phyloP scores from a whole-genome alignment of 2,329 filamentous ascomycete genomes.

The Ilyonectria destructans region DNA sequence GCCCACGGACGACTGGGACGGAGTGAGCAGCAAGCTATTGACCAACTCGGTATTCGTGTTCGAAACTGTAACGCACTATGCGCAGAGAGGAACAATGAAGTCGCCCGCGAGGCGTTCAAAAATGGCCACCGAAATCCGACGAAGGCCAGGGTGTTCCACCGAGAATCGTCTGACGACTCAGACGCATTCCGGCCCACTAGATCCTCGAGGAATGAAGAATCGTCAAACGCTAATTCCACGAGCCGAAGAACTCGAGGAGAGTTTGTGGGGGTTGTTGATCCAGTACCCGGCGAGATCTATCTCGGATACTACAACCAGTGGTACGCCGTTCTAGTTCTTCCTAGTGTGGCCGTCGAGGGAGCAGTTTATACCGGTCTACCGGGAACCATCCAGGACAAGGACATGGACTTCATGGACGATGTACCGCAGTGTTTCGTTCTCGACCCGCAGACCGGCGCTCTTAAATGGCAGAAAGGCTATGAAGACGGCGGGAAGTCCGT shows the following conservation, averaged over 20 bases:
- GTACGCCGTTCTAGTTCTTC: slow-evolving; percentile 23
- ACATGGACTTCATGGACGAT: slow-evolving; percentile 11
- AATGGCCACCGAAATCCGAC: not conserved
- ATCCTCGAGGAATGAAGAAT: not conserved
- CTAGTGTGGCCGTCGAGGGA: slow-evolving; percentile 10
- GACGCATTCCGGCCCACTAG: not conserved
- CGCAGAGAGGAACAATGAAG: slow-evolving; percentile 25
- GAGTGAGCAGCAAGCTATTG: not conserved
- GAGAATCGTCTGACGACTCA: not conserved
- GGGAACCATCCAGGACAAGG: not conserved
- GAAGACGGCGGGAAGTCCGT: slow-evolving; percentile 4
- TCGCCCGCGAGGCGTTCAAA: not conserved
- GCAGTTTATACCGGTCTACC: not conserved
- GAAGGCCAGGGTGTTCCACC: not conserved
- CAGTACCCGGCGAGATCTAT: slow-evolving; percentile 22
- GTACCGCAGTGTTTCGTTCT: not conserved
- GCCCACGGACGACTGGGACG: not conserved
- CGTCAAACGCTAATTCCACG: not conserved
- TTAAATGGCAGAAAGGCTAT: not conserved
- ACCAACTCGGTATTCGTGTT: slow-evolving; percentile 10
- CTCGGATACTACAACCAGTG: slow-evolving; percentile 19
- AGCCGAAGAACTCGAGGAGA: not conserved
- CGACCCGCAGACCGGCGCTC: not conserved
- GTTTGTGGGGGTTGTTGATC: slow-evolving; percentile 17
- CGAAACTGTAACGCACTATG: slow-evolving; percentile 8